Conservation (phyloP, 208 protist genomes). For the Leishmania lainsoni region DNA sequence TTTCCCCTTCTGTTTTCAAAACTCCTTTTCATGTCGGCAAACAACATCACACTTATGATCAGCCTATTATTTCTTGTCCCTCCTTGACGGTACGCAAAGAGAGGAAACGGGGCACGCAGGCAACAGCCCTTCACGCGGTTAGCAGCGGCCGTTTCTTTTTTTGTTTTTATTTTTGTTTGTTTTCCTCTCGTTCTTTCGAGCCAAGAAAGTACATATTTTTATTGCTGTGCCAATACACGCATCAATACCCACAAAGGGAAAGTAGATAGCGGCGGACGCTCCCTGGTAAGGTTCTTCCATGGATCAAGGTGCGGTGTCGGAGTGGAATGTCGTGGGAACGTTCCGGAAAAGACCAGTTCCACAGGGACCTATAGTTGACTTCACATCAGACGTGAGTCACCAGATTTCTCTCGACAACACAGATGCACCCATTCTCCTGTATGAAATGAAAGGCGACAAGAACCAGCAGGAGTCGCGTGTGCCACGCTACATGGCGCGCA, state of each 20-base stretch:
- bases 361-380: conserved; percentile 42
- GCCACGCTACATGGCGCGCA: conserved; percentile 54
- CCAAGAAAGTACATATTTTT: neutral
- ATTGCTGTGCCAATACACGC: neutral
- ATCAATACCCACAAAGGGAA: neutral
- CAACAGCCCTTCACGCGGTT: neutral
- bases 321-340: conserved; percentile 50
- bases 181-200: neutral
- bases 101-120: neutral
- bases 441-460: conserved; percentile 29
- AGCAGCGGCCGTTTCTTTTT: neutral
- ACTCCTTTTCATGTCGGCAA: neutral
- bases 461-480: conserved; percentile 34
- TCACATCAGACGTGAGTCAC: conserved; percentile 25
- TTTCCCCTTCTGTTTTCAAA: neutral
- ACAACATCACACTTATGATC: neutral
- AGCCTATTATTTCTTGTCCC: neutral
- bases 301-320: conserved; percentile 19
- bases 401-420: conserved; percentile 15
- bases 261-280: neutral
- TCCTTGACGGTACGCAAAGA: neutral
- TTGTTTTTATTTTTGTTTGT: neutral
- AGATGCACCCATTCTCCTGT: conserved; percentile 37
- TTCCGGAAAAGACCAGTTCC: conserved; percentile 38
- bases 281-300: conserved; percentile 4